phyloP scores from a whole-genome alignment of 2,329 filamentous ascomycete species.

The Cytospora paraplurivora region DNA sequence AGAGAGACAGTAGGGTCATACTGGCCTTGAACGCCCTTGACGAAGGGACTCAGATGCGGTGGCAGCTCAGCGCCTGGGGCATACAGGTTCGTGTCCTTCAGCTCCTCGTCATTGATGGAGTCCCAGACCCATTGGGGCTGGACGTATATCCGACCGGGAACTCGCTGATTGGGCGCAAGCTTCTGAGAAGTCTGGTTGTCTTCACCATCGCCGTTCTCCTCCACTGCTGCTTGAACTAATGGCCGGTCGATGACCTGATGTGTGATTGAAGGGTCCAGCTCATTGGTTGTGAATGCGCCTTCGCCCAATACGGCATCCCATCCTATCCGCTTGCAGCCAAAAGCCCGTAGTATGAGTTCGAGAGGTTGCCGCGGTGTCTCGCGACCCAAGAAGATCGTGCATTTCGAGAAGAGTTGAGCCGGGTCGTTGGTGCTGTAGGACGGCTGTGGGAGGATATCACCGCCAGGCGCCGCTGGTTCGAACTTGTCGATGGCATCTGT shows the following conservation, averaged over 20 bases:
- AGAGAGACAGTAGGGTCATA: constrained; percentile 90
- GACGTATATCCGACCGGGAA: constrained; percentile 89
- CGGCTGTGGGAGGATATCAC: constrained; percentile 85
- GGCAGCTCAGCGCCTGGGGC: constrained; percentile 87
- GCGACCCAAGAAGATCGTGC: constrained; percentile 89
- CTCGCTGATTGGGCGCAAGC: constrained; percentile 65
- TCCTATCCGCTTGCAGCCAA: constrained; percentile 93
- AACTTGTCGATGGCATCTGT: constrained; percentile 84
- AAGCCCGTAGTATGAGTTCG: constrained; percentile 90
- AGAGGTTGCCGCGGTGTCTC: constrained; percentile 89
- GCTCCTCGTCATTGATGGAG: constrained; percentile 86
- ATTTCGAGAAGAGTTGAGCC: constrained; percentile 79
- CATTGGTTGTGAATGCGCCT: constrained; percentile 88
- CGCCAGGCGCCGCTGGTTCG: constrained; percentile 78
- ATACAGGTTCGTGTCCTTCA: constrained; percentile 85
- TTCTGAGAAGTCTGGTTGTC: constrained; percentile 66
- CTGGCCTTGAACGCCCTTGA: constrained; percentile 80
- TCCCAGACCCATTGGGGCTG: constrained; percentile 99
- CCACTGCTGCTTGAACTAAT: constrained; percentile 62
- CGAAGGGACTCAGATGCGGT: constrained; percentile 94
- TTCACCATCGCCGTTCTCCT: constrained; percentile 52
- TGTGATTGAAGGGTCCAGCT: constrained; percentile 85
- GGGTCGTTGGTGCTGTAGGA: constrained; percentile 65
- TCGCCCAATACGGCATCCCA: constrained; percentile 92
- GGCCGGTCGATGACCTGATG: constrained; percentile 96